Base-by-base conservation (phyloP, 2,329 filamentous ascomycete genomes). In the Moelleriella libera region DNA sequence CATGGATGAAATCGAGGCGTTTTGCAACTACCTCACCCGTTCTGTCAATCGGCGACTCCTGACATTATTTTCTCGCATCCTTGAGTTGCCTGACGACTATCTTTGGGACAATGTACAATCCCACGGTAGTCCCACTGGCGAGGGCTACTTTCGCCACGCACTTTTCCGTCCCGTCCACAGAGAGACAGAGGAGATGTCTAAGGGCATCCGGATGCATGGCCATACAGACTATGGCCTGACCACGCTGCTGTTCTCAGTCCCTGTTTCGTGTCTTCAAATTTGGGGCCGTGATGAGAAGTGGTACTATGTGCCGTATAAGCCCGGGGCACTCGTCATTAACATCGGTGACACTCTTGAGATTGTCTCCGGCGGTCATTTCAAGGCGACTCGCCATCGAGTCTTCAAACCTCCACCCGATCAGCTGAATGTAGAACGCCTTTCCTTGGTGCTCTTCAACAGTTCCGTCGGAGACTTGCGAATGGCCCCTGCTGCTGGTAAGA, bases 401-500 rank as follows among this genome's bases (percentile, higher is more conserved):
- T 53, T 46, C 32, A 53, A 54, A 48, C 52, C 53, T 5, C 52
- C 52, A 0, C 41, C 48, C 2, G 53, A 55, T 34, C 53, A 55
- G 43, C 52, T 55, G 31, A 55, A 67, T 39, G 44, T 62, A 41
- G 61, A 69, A 53, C 63, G 69, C 6, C 58, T 69, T 2, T 66
- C 68, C 0, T 51, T 70, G 14, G 67, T 69, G 1, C 56, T 68
- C 2, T 70, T 69, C 55, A 72, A 71, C 55, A 68, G 65, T 44
- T 70, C 68, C 1, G 55, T 68, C 5, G 69, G 69, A 11, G 62
- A 68, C 43, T 54, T 70, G 50, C 58, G 66, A 6, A 65, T 72
- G 63, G 50, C 55, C 30, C 69, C 69, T 41, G 67, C 66, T 6
- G 31, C 29, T 11, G 10, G 52, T 54, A 39, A 46, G 44, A n/a